Base-by-base conservation (phyloP, 129 eudicot species). In the Rutidosis leptorrhynchoides region DNA sequence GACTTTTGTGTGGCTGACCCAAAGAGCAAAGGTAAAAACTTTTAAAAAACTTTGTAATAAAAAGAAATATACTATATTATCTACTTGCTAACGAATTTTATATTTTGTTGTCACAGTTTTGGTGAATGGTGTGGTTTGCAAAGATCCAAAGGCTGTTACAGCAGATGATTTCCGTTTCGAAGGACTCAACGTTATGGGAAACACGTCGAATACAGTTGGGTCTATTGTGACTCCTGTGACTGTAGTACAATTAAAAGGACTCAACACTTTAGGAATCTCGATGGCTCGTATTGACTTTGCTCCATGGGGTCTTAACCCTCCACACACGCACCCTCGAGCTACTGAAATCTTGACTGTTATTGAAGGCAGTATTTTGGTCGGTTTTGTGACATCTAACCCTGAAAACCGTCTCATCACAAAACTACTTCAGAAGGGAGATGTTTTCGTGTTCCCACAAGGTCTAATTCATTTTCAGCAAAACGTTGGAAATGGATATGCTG, bases 341-440 rank as follows among this genome's bases (percentile, higher is more conserved):
- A 77, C 74, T 14, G 82, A 81, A 51, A 63, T 77, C 23, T 62
- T 81, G 51, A 69, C 73, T 0, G 82, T 81, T 28, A 21, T 81
- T 0, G 57, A 69, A 57, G 85, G 85, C 1, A 25, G 26, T 6
- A 15, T 81, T 16, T 52, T 60, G 9, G 82, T 69, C 4, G 77
- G 85, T 3, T 81, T 81, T 64, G 74, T 81, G 5, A 72, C 82
- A 10, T 81, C 85, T 17, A 81, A 77, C 75, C 74, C 85, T 0
- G 71, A 62, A 29, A 81, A 81, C 54, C 46, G 69, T 21, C 82
- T 81, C 21, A 26, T 77, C 9, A 57, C 77, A 0, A 81, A 77
- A 45, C 42, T 28, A 11, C 82, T 81, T 15, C 40, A 69, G 3
- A 55, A 49, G 42, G 85, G 85, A 1, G 85, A 81, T 30, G 82